Base-by-base conservation (phyloP, 106 monocot species). In the Posidonia australis region DNA sequence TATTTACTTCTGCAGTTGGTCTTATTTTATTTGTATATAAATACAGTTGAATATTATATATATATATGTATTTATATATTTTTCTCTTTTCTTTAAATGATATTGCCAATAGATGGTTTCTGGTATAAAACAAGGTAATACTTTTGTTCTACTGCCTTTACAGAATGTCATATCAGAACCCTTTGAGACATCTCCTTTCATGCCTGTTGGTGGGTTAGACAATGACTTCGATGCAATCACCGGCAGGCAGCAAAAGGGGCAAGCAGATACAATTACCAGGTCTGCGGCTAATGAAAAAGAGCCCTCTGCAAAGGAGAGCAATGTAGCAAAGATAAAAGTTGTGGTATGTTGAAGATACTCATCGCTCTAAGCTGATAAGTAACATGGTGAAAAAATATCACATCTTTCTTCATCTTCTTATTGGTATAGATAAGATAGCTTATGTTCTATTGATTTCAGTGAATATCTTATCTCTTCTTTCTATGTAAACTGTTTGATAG, bases 271-370 rank as follows among this genome's bases (percentile, higher is more conserved):
- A 54, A 67, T 29, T 70, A 29, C 20, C 29, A 76, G 57, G 48
- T 46, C 43, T 69, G 59, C 66, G 30, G 5, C 44, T 55, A 73
- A n/a, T 74, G 81, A 74, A 53, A 88, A 73, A 68, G 84, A 88
- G 26, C 67, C 49, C 22, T 63, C 42, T 68, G 43, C 64, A 30
- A 85, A 83, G 62, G 92, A 92, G 66, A 85, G 71, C 74, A 92
- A 85, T 47, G 70, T 85, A 43, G 88, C 88, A 13, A 88, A 88
- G 71, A 88, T 92, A 65, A 85, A 85, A 88, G 92, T 88, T 78
- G 92, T 92, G 88, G 92, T 92, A 83, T 55, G 84, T 65, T 67
- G 43, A 51, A 3, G 51, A 42, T 26, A 41, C 16, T 58, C 25
- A 27, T 10, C 9, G 1, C 14, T 14, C 7, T 49, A 29, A 58